Conservation (phyloP, 2,329 filamentous ascomycete species). For the Fusarium clavum region DNA sequence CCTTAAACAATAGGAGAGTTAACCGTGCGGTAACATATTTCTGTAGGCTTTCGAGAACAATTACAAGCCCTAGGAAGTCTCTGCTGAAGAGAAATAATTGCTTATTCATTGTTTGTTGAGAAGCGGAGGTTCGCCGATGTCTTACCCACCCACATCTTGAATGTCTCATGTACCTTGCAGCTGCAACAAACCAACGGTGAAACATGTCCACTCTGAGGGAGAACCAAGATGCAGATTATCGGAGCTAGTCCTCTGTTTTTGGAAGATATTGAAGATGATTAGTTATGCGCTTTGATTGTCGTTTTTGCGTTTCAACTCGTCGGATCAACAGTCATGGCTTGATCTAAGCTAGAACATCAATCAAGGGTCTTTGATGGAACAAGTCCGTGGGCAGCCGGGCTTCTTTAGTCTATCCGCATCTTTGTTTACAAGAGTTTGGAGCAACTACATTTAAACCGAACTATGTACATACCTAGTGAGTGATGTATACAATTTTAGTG, state of each 20-base stretch:
- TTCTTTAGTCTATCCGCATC: not conserved
- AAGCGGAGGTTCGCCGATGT: not conserved
- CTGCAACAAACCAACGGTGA: constrained; percentile 22
- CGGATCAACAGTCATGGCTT: not conserved
- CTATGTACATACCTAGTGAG: not conserved
- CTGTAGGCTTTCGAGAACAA: not conserved
- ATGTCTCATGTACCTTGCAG: constrained; percentile 40
- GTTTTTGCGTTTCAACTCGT: constrained; percentile 9
- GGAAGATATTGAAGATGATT: not conserved
- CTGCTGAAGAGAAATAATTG: not conserved
- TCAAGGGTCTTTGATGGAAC: not conserved
- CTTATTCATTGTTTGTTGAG: not conserved
- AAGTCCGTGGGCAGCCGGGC: constrained; percentile 1
- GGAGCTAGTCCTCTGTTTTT: not conserved
- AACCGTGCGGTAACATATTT: not conserved
- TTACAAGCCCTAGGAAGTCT: not conserved
- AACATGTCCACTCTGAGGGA: constrained; percentile 28
- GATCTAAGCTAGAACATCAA: not conserved
- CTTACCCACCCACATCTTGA: not conserved
- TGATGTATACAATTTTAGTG: not conserved
- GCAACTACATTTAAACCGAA: not conserved
- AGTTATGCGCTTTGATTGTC: constrained; percentile 1
- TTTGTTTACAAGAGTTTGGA: constrained; percentile 1
- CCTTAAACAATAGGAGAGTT: not conserved
- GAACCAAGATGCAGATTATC: constrained; percentile 9